Percentiles rank a stretch among this genome's conserved stretches.
These are phyloP conservation scores for Solanum sparsipilum DNA, from an alignment of 257 asterid species.

Conservation along the genomic window DNA sequence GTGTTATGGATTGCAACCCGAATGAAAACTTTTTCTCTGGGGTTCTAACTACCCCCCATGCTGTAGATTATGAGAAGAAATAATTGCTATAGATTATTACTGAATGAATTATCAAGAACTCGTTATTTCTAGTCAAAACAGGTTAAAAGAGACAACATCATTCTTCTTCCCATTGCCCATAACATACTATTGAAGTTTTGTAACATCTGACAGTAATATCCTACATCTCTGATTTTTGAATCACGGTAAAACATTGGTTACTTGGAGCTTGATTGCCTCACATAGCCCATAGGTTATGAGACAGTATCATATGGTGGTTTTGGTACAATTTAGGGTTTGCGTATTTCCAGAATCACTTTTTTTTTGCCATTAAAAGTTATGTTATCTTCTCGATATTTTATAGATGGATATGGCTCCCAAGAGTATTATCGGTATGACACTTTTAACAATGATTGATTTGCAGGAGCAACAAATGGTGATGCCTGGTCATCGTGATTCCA, in stretches of 20 bases:
- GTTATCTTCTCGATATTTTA: background rate
- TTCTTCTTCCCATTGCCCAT: background rate
- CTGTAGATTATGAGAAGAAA: background rate
- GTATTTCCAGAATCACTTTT: background rate
- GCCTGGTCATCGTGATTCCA: slow-evolving; percentile 69
- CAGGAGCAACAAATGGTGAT: slow-evolving; percentile 90
- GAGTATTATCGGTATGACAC: background rate
- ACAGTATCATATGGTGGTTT: background rate
- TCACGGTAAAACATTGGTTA: background rate
- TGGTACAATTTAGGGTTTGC: background rate
- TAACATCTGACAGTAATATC: background rate
- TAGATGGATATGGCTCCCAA: background rate
- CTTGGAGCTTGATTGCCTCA: background rate
- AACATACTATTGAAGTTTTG: background rate
- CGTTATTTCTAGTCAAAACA: background rate
- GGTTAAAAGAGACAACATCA: too few species aligned
- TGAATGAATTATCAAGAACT: background rate
- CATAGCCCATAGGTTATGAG: background rate
- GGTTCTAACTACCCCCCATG: background rate
- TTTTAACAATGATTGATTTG: background rate
- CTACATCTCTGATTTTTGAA: background rate
- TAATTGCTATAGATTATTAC: background rate
- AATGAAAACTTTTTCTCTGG: background rate
- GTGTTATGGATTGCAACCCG: background rate
- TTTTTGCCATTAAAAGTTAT: background rate